Percentiles rank a stretch among this genome's conserved stretches.
Evolutionary conservation across 1,139 yeast species (phyloP).

Genomic region (Suhomyces bokatorum): DNA sequence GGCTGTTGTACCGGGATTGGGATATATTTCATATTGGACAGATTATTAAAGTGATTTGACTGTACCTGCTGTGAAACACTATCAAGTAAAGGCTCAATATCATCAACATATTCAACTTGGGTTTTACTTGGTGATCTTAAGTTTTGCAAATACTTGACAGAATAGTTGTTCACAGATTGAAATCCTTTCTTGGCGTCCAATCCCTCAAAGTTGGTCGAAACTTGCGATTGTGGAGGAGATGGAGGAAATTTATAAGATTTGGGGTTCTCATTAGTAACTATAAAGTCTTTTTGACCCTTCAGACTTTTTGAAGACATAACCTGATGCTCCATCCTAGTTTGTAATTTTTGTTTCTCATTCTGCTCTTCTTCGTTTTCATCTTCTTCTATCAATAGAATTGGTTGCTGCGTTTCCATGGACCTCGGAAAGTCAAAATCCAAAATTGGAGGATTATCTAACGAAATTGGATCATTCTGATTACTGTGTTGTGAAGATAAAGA

Average conservation of each 20-base stretch:
- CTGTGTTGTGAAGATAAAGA: slow-evolving; percentile 14
- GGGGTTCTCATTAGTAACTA: slow-evolving; percentile 42
- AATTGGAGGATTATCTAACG: slow-evolving; percentile 15
- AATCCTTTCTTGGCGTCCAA: slow-evolving; percentile 11
- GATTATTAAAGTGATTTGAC: slow-evolving; percentile 7
- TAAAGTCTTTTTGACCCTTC: slow-evolving; percentile 31
- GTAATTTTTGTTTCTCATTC: slow-evolving; percentile 18
- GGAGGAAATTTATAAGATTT: slow-evolving; percentile 53
- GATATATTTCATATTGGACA: slow-evolving; percentile 29
- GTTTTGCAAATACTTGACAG: slow-evolving; percentile 48
- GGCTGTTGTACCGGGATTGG: slow-evolving; percentile 48
- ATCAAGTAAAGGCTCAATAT: slow-evolving; percentile 40
- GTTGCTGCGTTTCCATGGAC: slow-evolving; percentile 17
- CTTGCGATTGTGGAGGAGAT: slow-evolving; percentile 26
- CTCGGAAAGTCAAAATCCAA: slow-evolving; percentile 21
- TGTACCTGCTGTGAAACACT: not conserved
- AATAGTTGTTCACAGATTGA: slow-evolving; percentile 33
- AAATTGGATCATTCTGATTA: slow-evolving; percentile 7
- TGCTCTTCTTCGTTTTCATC: slow-evolving; percentile 29
- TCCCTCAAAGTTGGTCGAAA: not conserved
- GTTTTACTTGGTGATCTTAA: slow-evolving; percentile 20
- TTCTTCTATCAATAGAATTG: slow-evolving; percentile 30
- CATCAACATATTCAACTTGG: slow-evolving; percentile 37
- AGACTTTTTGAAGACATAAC: not conserved
- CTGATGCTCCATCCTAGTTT: not conserved